Percentiles rank a stretch among this genome's conserved stretches.
phyloP scores from a whole-genome alignment of 2,329 filamentous ascomycete species.

The Pezicula neosporulosa region DNA sequence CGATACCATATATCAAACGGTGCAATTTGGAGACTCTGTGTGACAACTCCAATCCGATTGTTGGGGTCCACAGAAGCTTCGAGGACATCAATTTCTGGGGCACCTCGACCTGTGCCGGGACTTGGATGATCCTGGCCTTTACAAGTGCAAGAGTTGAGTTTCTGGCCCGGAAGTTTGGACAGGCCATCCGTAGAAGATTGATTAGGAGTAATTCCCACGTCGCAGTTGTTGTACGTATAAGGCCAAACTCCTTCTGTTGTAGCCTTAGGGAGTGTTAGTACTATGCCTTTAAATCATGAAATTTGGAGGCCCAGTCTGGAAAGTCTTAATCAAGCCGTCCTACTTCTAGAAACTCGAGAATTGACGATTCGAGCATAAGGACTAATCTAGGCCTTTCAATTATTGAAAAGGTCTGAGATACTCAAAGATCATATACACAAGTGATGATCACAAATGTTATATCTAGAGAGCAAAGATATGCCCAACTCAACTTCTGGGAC shows the following conservation, averaged over 20 bases:
- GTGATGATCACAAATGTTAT: too few relatives aligned
- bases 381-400: too few relatives aligned
- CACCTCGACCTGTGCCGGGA: conserved; percentile 59
- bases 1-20: conserved; percentile 42
- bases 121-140: conserved; percentile 60
- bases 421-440: too few relatives aligned
- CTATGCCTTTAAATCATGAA: too few relatives aligned
- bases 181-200: conserved; percentile 64
- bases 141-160: conserved; percentile 64
- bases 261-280: conserved; percentile 20
- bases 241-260: conserved; percentile 53
- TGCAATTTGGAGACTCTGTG: conserved; percentile 32
- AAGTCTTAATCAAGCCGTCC: too few relatives aligned
- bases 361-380: too few relatives aligned
- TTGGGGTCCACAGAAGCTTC: conserved; percentile 49
- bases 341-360: too few relatives aligned
- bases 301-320: too few relatives aligned
- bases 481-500: too few relatives aligned
- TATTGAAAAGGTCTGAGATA: too few relatives aligned
- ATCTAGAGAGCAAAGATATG: too few relatives aligned
- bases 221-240: conserved; percentile 49
- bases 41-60: conserved; percentile 32
- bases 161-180: conserved; percentile 65
- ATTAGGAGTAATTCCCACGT: conserved; percentile 67
- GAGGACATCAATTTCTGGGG: conserved; percentile 69